Base-by-base conservation (phyloP, 306 rosid species). In the Arachis hypogaea region DNA sequence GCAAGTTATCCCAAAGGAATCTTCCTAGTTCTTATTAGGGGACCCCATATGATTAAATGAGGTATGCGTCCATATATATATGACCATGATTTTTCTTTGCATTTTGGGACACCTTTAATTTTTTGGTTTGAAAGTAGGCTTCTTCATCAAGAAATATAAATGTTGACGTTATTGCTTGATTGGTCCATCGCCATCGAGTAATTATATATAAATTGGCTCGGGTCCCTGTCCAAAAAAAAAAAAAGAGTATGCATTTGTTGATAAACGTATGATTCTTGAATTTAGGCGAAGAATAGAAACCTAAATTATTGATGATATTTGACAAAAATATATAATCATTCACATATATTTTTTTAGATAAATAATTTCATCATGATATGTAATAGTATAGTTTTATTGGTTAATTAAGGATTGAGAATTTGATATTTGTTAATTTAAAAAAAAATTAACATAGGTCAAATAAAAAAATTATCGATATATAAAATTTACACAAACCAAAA, bases 21-120 rank as follows among this genome's bases (percentile, higher is more conserved):
- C 79, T 73, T 73, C 12, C 2, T 16, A 9, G 28, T 22, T 22
- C 28, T 33, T 33, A 4, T 33, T 33, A 2, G 49, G 56, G 57
- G 71, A 52, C 63, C 63, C 56, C 62, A 68, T 47, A 57, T 72
- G 78, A 79, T 73, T 52, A 29, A 29, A 52, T 68, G 36, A 51
- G 28, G 14, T 36, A 3, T 36, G 10, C 14, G n/a, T 12, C 28
- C 18, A 7, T 59, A 42, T 7, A 33, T 33, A 33, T 33, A 4
- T 29, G 49, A 44, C 40, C 36, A 45, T 22, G 0, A 64, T 57
- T 78, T 30, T 59, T 3, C 9, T 6, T 29, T 64, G 47, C 46
- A 71, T 4, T 44, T 42, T 61, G 51, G 51, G 76, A 50, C 47
- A 22, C 68, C 55, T 60, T 41, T 62, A 2, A 33, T 2, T 33